These are phyloP conservation scores for Acanthamoeba quina DNA, from an alignment of 208 protist genomes.

Conservation along the genomic window DNA sequence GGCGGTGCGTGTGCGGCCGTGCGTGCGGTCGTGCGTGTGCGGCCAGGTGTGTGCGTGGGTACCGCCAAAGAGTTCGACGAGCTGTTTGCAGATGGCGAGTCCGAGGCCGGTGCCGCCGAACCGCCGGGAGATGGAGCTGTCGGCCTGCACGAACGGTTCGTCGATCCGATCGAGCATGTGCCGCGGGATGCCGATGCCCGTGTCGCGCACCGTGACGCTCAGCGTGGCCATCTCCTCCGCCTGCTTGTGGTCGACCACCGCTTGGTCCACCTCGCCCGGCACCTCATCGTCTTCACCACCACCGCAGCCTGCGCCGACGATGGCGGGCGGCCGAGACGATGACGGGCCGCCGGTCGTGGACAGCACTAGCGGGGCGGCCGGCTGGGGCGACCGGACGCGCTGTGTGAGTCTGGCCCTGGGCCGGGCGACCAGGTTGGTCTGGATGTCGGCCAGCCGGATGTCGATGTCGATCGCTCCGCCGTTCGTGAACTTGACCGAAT, in stretches of 20 bases:
- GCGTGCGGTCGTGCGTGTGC: too few species aligned
- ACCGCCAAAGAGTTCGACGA: conserved; percentile 7
- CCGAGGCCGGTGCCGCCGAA: conserved; percentile 46
- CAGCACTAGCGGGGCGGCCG: not conserved
- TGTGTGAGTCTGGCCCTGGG: not conserved
- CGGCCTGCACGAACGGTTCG: conserved; percentile 25
- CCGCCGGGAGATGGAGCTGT: not conserved
- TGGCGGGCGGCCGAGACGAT: not conserved
- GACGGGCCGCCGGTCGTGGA: not conserved
- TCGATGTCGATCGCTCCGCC: not conserved
- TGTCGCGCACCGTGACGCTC: not conserved
- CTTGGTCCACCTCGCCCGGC: not conserved
- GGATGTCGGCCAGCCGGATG: not conserved
- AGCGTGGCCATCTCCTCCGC: not conserved
- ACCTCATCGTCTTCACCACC: not conserved
- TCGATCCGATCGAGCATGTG: conserved; percentile 10
- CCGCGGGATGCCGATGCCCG: conserved; percentile 10
- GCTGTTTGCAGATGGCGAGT: conserved; percentile 46
- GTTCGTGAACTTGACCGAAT: conserved; percentile 19
- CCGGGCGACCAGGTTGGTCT: not conserved
- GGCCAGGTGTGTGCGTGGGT: not conserved
- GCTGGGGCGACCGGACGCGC: not conserved
- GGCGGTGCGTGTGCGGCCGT: too few species aligned
- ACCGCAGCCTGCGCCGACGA: not conserved
- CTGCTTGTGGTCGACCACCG: not conserved